phyloP scores from a whole-genome alignment of 306 rosid genomes.

The Alnus glutinosa region DNA sequence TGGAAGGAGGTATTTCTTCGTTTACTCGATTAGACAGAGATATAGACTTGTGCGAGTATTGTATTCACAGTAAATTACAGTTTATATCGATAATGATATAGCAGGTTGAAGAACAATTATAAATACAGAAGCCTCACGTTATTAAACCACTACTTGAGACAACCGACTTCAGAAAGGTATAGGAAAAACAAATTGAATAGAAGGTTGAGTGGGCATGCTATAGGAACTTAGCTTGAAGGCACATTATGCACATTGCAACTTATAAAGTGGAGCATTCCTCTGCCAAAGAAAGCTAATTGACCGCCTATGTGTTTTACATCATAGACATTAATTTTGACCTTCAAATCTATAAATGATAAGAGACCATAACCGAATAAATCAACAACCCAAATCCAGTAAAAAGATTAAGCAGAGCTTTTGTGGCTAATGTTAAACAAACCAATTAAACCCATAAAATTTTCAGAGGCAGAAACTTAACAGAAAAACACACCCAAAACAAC shows the following conservation, averaged over 20 bases:
- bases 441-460: slow-evolving; percentile 5
- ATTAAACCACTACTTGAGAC: background rate
- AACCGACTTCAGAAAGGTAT: background rate
- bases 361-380: slow-evolving; percentile 8
- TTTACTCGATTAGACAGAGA: background rate
- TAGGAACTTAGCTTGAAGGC: background rate
- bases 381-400: slow-evolving; percentile 17
- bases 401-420: background rate
- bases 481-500: background rate
- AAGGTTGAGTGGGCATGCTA: background rate
- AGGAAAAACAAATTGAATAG: background rate
- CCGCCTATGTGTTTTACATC: slow-evolving; percentile 18
- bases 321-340: slow-evolving; percentile 5
- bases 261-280: slow-evolving; percentile 17
- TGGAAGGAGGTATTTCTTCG: background rate
- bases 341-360: slow-evolving; percentile 5
- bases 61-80: background rate
- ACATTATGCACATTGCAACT: background rate
- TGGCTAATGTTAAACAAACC: slow-evolving; percentile 4
- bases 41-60: background rate
- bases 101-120: background rate
- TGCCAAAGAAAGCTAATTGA: slow-evolving; percentile 14
- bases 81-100: background rate
- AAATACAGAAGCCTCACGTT: background rate
- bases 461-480: background rate